Conservation (phyloP, 179 eudicot species). For the Patellifolia procumbens region DNA sequence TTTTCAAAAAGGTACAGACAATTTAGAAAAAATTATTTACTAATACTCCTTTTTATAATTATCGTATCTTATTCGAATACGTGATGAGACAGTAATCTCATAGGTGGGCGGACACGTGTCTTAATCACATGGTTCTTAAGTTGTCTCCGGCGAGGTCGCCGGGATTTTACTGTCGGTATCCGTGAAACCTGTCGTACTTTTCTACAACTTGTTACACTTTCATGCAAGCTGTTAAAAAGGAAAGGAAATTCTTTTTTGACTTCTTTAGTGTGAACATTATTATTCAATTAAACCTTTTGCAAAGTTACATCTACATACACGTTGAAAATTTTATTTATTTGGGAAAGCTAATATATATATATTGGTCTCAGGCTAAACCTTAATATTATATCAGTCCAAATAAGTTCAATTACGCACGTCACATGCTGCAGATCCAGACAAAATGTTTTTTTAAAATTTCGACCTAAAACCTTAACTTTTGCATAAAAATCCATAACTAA, state of each 20-base stretch:
- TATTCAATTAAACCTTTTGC: background rate
- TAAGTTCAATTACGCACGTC: no score
- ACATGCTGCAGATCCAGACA: no score
- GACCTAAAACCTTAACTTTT: no score
- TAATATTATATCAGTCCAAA: no score
- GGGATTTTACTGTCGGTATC: slow-evolving; percentile 40
- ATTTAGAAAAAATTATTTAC: background rate
- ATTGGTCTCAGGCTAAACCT: no score
- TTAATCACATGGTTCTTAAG: slow-evolving; percentile 17
- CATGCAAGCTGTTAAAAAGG: background rate
- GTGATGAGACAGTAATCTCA: slow-evolving; percentile 2
- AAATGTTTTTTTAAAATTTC: no score
- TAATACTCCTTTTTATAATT: no score
- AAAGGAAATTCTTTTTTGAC: background rate
- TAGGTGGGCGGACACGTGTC: slow-evolving; percentile 41
- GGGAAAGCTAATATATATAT: no score
- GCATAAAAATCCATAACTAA: no score
- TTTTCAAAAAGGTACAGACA: slow-evolving; percentile 7
- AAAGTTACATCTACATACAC: no score
- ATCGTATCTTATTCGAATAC: background rate
- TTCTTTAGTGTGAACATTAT: no score
- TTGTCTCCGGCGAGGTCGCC: slow-evolving; percentile 45
- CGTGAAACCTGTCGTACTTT: slow-evolving; percentile 36
- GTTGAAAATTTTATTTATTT: no score
- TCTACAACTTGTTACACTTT: background rate